Base-by-base conservation (phyloP, 495 filamentous ascomycete genomes). In the Neurospora tetrasperma region DNA sequence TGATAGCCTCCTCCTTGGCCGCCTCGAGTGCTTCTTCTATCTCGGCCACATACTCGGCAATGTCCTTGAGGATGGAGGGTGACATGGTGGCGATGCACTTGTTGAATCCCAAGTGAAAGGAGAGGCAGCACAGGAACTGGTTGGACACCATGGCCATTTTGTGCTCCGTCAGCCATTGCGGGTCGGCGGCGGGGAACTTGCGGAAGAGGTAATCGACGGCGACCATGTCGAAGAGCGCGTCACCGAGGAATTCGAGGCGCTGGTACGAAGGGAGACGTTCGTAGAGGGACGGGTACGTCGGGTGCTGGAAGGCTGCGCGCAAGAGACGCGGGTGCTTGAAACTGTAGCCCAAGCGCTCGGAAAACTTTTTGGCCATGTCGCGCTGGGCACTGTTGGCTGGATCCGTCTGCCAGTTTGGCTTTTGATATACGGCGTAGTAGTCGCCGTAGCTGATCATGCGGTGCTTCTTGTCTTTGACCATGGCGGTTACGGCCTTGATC, bases 91-190 rank as follows among this genome's bases (percentile, higher is more conserved):
- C 85, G 23, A 98, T 83, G 78, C 94, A 90, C 48, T 82, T 87
- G 77, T 98, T 91, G 46, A 98, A 90, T 3, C 87, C 89, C 1
- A 98, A 85, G 38, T 87, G 85, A 14, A 94, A 93, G 74, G 90
- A 90, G 8, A 98, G 79, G 27, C 92, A 92, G 14, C 92, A 94
- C 0, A 98, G 85, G 77, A 98, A 99, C 73, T 94, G 94, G 83
- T 99, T 99, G 16, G 94, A 97, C 3, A 96, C 95, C 94, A 99
- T 97, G 11, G 96, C 94, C 94, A 97, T 97, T 86, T 98, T 99
- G 84, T 99, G 96, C 82, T 99, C 96, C 2, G 96, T 99, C 42
- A 99, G 87, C 96, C 96, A 99, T 79, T 98, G 94, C 1, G 96
- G 95, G 78, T 98, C 94, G 73, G 89, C 89, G 62, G 88, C 85